These are phyloP conservation scores for Zasmidium angulare DNA, from an alignment of 2,329 filamentous ascomycete species.

Conservation along the genomic window DNA sequence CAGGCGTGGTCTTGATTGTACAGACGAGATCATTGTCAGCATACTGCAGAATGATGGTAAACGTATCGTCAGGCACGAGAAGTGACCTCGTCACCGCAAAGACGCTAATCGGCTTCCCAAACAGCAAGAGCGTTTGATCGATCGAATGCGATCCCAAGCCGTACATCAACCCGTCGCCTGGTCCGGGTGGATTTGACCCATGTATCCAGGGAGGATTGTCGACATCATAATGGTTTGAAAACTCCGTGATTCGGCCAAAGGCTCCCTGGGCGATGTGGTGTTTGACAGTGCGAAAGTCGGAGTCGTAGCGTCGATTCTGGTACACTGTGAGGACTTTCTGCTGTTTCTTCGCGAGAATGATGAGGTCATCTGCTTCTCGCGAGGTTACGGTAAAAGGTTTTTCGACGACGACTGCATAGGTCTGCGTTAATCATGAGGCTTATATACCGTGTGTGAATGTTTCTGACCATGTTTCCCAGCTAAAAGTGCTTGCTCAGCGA, in stretches of 20 bases:
- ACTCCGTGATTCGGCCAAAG: conserved; percentile 35
- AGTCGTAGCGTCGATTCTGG: conserved; percentile 42
- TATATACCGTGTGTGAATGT: neutral
- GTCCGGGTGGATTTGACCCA: conserved; percentile 33
- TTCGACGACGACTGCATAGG: conserved; percentile 38
- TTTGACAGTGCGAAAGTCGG: conserved; percentile 39
- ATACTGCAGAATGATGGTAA: conserved; percentile 39
- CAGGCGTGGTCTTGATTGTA: conserved; percentile 37
- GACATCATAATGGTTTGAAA: conserved; percentile 40
- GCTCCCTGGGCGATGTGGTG: conserved; percentile 23
- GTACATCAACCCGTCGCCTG: conserved; percentile 45
- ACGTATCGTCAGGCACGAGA: conserved; percentile 37
- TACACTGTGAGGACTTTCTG: conserved; percentile 38
- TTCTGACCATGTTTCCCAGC: conserved; percentile 40
- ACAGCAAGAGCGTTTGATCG: conserved; percentile 40
- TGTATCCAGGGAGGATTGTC: conserved; percentile 44
- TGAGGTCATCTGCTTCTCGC: conserved; percentile 36
- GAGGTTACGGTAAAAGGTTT: conserved; percentile 39
- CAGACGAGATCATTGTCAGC: conserved; percentile 35
- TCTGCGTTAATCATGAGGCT: neutral
- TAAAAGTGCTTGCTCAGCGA: conserved; percentile 35
- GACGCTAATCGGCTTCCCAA: conserved; percentile 36
- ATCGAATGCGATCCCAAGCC: conserved; percentile 43
- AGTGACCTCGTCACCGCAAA: conserved; percentile 33
- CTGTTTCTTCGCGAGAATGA: conserved; percentile 32